Conservation (phyloP, 2,329 filamentous ascomycete genomes). For the Arthrinium puccinioides region DNA sequence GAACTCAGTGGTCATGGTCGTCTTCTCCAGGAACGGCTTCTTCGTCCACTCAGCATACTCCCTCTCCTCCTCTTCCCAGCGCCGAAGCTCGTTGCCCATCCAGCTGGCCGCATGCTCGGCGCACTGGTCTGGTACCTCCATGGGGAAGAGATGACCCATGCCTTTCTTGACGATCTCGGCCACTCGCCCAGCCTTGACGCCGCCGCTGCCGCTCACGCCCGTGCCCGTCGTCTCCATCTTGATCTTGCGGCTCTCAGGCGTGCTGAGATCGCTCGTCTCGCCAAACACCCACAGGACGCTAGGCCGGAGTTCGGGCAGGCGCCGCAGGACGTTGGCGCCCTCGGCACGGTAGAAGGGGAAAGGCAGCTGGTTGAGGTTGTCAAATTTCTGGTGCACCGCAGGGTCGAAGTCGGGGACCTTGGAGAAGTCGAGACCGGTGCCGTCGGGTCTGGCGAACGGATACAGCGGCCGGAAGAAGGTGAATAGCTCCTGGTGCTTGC, state of each 20-base stretch:
- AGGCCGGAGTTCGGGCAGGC: constrained; percentile 55
- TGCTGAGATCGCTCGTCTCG: constrained; percentile 47
- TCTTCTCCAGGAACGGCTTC: constrained; percentile 37
- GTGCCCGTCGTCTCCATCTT: constrained; percentile 59
- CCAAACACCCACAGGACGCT: constrained; percentile 66
- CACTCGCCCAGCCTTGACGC: constrained; percentile 58
- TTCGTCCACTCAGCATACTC: constrained; percentile 47
- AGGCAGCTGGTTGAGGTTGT: constrained; percentile 7
- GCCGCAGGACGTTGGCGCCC: constrained; percentile 44
- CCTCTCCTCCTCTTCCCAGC: constrained; percentile 50
- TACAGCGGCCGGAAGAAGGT: constrained; percentile 62
- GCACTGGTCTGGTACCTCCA: constrained; percentile 65
- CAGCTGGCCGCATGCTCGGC: constrained; percentile 54
- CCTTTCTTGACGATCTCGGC: constrained; percentile 55
- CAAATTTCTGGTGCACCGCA: not conserved
- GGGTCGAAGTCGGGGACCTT: constrained; percentile 7
- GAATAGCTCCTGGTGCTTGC: constrained; percentile 82
- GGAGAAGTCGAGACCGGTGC: constrained; percentile 25
- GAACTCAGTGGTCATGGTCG: constrained; percentile 48
- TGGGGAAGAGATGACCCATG: constrained; percentile 73
- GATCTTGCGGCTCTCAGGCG: constrained; percentile 38
- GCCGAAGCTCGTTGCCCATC: constrained; percentile 46
- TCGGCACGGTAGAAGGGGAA: constrained; percentile 64
- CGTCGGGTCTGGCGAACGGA: constrained; percentile 39
- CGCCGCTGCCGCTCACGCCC: constrained; percentile 61